Percentiles rank a stretch among this genome's conserved stretches.
Evolutionary conservation across 805 yeast species (phyloP).

Genomic region (Suhomyces sp.): DNA sequence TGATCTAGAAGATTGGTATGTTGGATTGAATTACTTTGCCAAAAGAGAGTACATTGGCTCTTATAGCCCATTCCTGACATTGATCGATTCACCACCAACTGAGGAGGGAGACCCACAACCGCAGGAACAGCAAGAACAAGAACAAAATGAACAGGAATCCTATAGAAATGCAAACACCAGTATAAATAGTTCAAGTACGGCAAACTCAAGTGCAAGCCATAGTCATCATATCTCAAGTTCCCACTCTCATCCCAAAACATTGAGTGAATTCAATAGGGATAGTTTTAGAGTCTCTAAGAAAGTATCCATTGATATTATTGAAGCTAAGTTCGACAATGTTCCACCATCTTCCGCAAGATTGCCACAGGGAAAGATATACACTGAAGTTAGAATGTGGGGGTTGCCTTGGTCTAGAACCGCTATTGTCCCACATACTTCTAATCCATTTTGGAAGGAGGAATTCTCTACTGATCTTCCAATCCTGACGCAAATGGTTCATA

Average conservation of each 20-base stretch:
- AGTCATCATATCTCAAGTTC: no score
- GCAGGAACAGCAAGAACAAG: neutral
- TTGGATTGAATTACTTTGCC: slow-evolving; percentile 63
- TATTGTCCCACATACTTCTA: slow-evolving; percentile 44
- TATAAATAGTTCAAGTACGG: neutral
- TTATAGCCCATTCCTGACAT: slow-evolving; percentile 9
- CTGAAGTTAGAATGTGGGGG: slow-evolving; percentile 73
- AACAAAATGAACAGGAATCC: neutral
- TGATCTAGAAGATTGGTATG: slow-evolving; percentile 77
- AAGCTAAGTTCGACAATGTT: slow-evolving; percentile 51
- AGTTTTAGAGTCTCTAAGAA: slow-evolving; percentile 53
- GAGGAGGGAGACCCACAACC: no score
- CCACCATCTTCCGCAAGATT: slow-evolving; percentile 3
- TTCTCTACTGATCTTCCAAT: slow-evolving; percentile 63
- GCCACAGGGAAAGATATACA: slow-evolving; percentile 46
- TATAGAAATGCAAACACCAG: slow-evolving; percentile 3
- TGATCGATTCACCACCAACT: neutral
- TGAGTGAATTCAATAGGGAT: slow-evolving; percentile 18
- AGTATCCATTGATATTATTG: slow-evolving; percentile 58
- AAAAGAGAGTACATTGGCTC: slow-evolving; percentile 53
- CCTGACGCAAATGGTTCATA: slow-evolving; percentile 51
- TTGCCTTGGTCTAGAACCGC: slow-evolving; percentile 79
- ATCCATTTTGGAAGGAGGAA: slow-evolving; percentile 84
- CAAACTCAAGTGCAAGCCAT: neutral
- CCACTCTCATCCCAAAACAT: slow-evolving; percentile 10